Evolutionary conservation across 257 asterid species (phyloP).

Genomic region (Euphrasia confusa): DNA sequence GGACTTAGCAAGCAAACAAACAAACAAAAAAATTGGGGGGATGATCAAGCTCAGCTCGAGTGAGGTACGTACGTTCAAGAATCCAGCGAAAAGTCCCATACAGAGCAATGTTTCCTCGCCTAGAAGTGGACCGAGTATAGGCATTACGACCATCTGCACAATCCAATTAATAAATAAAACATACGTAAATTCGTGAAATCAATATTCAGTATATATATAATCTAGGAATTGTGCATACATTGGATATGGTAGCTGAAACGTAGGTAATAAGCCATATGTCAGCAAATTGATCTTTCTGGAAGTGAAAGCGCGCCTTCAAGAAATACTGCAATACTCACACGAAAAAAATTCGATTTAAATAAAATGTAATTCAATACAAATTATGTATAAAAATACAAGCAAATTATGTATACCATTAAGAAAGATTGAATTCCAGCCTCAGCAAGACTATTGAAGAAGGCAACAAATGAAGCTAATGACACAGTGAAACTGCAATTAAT

Average conservation of each 20-base stretch:
- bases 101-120: constrained; percentile 79
- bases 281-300: constrained; percentile 53
- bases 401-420: constrained; percentile 36
- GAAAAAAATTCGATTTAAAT: neutral
- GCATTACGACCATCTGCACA: constrained; percentile 75
- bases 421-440: constrained; percentile 55
- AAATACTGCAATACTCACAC: constrained; percentile 40
- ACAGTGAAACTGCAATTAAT: constrained; percentile 40
- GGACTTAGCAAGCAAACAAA: too few species aligned
- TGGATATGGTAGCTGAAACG: constrained; percentile 50
- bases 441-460: constrained; percentile 59
- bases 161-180: neutral
- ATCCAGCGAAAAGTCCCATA: constrained; percentile 68
- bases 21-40: neutral
- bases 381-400: neutral
- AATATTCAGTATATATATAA: neutral
- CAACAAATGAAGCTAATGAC: constrained; percentile 44
- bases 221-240: constrained; percentile 24
- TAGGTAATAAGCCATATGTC: constrained; percentile 51
- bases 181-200: neutral
- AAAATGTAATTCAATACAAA: neutral
- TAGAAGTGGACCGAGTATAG: constrained; percentile 54
- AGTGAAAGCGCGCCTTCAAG: constrained; percentile 59
- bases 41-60: neutral
- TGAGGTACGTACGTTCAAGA: constrained; percentile 31